Evolutionary conservation across 1,284 basidiomycete genomes (phyloP).

Genomic region (Anthracocystis walkeri): DNA sequence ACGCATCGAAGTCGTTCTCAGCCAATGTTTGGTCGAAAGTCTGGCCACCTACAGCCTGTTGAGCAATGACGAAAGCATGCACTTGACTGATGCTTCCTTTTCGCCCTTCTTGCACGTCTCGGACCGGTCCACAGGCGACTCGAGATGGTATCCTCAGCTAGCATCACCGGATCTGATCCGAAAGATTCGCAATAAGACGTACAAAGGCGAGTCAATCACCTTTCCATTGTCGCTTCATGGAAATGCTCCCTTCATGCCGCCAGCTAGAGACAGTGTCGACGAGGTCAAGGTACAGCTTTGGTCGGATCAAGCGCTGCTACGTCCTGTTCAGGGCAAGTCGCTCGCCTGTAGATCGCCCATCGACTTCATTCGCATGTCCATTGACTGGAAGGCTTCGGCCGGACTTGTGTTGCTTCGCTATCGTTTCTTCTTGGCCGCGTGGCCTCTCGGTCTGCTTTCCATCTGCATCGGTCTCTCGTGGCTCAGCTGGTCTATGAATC

Average conservation of each 20-base stretch:
- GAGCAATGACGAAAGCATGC: slow-evolving; percentile 17
- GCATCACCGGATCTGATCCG: slow-evolving; percentile 15
- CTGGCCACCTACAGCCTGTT: slow-evolving; percentile 24
- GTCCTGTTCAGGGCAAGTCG: slow-evolving; percentile 4
- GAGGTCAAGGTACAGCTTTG: slow-evolving; percentile 52
- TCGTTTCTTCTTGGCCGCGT: slow-evolving; percentile 53
- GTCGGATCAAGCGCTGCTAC: slow-evolving; percentile 43
- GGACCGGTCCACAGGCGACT: slow-evolving; percentile 56
- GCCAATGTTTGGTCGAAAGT: slow-evolving; percentile 37
- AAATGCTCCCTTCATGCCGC: slow-evolving; percentile 63
- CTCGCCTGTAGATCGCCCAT: slow-evolving; percentile 34
- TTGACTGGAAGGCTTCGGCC: slow-evolving; percentile 59
- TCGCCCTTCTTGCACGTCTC: slow-evolving; percentile 58
- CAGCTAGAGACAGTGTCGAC: slow-evolving; percentile 32
- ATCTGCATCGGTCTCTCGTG: slow-evolving; percentile 37
- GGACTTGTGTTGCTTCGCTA: slow-evolving; percentile 62
- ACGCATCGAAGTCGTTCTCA: slow-evolving; percentile 40
- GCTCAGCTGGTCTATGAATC: slow-evolving; percentile 29
- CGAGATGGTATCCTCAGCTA: slow-evolving; percentile 55
- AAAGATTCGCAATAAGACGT: slow-evolving; percentile 16
- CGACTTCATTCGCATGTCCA: slow-evolving; percentile 36
- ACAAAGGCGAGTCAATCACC: slow-evolving; percentile 23
- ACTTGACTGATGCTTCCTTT: slow-evolving; percentile 28
- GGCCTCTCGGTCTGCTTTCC: slow-evolving; percentile 54
- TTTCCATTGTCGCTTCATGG: slow-evolving; percentile 58